Evolutionary conservation across 495 filamentous ascomycete genomes (phyloP), one percentile per base, ranked within the genome.

Genomic region (Penicillium salamii): DNA sequence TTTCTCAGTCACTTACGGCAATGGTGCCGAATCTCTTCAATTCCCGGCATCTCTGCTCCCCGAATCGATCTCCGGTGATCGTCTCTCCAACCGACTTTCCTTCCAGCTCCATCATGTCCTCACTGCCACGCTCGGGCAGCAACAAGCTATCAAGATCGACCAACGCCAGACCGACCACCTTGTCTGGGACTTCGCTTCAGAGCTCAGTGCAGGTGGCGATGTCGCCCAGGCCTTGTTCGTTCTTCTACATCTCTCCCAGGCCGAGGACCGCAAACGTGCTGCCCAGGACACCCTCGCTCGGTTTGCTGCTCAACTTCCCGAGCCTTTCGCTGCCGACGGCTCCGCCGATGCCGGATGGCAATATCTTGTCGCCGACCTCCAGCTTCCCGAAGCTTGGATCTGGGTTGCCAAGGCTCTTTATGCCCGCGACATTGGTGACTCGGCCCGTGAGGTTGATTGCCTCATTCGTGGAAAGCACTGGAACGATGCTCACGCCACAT

Each of bases 391-490:
- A 29, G 57, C 72, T 19, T 95, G 90, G 90, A 78, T 97, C 53
- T 91, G 85, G 82, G 82, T 89, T 45, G 89, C 92, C 21, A 90
- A 90, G 70, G 93, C 91, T 4, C 74, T 95, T 7, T 79, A 88
- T 58, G 89, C 88, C 50, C 83, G 90, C 32, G 76, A 83, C 49
- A 79, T 75, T 40, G 77, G 81, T 47, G 79, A 91, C 58, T 69
- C 84, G 17, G 70, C 68, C 15, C 75, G 77, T 36, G 87, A 95
- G 60, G 84, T 90, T 5, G 75, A 84, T 35, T 89, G 82, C 49
- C 79, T 96, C 3, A 78, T 97, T 50, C 79, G 80, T 42, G 92
- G 88, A 7, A 79, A 78, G 38, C 80, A 88, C 43, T 88, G 83
- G 73, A 78, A 80, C 39, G 87, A 92, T 59, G 92, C 93, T 17